Percentiles rank a stretch among this genome's conserved stretches.
Evolutionary conservation across 176 grass and related monocot genomes (phyloP).

Genomic region (Thalia dealbata): DNA sequence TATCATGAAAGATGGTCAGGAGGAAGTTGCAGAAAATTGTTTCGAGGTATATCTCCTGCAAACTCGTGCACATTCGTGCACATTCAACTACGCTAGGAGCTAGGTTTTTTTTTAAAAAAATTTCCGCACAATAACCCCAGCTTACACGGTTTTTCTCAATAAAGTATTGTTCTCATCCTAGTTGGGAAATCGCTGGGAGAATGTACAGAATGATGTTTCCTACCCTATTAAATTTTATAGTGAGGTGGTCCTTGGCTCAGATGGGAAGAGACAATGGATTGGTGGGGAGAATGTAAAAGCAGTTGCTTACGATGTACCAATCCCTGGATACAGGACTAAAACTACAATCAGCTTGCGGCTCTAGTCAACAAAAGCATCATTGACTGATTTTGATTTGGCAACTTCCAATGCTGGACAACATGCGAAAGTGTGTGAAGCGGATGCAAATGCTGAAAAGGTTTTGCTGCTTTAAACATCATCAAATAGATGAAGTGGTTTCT

Average conservation of each 20-base stretch:
- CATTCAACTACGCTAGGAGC: background rate
- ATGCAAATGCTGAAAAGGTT: too few species aligned
- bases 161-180: conserved; percentile 31
- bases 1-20: conserved; percentile 94
- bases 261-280: conserved; percentile 90
- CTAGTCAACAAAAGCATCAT: conserved; percentile 80
- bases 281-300: conserved; percentile 94
- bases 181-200: conserved; percentile 98
- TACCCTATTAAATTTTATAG: conserved; percentile 94
- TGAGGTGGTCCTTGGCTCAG: conserved; percentile 75
- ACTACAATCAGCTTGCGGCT: too few species aligned
- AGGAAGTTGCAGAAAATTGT: conserved; percentile 92
- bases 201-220: conserved; percentile 73
- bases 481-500: background rate
- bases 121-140: too few species aligned
- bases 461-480: background rate
- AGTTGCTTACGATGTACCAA: conserved; percentile 79
- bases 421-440: conserved; percentile 60
- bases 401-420: conserved; percentile 91
- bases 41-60: conserved; percentile 47
- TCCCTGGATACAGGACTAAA: conserved; percentile 94
- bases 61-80: background rate
- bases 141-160: conserved; percentile 13
- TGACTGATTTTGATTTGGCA: conserved; percentile 60
- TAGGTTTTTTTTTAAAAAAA: too few species aligned